A percentile compares a stretch with the other conserved stretches of the same genome.
These are phyloP conservation scores for Apostasia ramifera DNA, from an alignment of 106 monocot genomes.

Conservation along the genomic window DNA sequence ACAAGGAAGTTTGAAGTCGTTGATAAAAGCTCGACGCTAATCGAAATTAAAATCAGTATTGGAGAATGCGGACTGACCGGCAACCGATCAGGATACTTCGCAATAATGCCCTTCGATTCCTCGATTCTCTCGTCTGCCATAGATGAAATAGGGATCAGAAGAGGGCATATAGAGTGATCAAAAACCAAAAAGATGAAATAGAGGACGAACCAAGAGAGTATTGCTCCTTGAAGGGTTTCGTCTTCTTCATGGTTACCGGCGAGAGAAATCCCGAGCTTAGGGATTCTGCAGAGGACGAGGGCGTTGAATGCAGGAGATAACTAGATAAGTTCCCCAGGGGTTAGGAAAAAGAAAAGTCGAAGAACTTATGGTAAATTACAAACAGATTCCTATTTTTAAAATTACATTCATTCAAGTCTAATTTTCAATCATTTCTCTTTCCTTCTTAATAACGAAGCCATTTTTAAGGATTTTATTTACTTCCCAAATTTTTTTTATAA, in stretches of 20 bases:
- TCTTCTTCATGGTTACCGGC: conserved; percentile 17
- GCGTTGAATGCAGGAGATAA: too few relatives aligned
- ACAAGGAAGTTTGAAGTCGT: background rate
- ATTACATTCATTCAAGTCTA: too few relatives aligned
- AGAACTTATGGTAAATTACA: too few relatives aligned
- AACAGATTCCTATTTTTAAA: too few relatives aligned
- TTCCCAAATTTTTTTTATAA: too few relatives aligned
- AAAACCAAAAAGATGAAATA: background rate
- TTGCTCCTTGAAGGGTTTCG: conserved; percentile 56
- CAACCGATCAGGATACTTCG: conserved; percentile 57
- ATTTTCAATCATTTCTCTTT: too few relatives aligned
- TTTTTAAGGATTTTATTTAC: too few relatives aligned
- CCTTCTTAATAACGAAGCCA: too few relatives aligned
- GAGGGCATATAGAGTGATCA: background rate
- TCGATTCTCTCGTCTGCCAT: conserved; percentile 47
- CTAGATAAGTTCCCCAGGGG: too few relatives aligned
- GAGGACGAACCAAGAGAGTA: conserved; percentile 51
- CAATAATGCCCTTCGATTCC: conserved; percentile 54
- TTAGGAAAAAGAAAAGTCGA: too few relatives aligned
- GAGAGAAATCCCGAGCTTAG: too few relatives aligned
- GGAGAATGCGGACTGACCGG: conserved; percentile 31
- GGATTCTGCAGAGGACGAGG: too few relatives aligned
- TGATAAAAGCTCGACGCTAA: background rate
- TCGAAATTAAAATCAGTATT: background rate
- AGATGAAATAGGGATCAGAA: background rate